Evolutionary conservation across 2,329 filamentous ascomycete species (phyloP).

Genomic region (Alternaria atra): DNA sequence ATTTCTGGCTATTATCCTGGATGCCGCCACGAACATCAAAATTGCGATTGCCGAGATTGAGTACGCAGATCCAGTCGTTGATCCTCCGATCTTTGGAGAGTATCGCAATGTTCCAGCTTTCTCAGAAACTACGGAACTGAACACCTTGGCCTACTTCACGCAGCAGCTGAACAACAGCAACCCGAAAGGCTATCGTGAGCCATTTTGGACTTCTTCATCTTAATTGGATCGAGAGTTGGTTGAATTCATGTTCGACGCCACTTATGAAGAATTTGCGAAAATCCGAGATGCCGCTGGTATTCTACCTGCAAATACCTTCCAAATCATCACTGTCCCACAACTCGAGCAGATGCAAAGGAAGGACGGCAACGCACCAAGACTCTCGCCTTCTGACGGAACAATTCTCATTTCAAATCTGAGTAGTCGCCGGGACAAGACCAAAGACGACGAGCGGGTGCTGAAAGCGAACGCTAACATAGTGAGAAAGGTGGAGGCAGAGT

Average conservation of each 20-base stretch:
- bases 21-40: neutral
- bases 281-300: slow-evolving; percentile 12
- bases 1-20: slow-evolving; percentile 2
- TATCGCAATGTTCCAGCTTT: slow-evolving; percentile 15
- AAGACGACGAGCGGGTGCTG: slow-evolving; percentile 28
- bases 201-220: slow-evolving; percentile 32
- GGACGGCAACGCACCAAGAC: slow-evolving; percentile 35
- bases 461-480: slow-evolving; percentile 20
- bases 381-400: slow-evolving; percentile 17
- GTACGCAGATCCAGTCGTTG: slow-evolving; percentile 9
- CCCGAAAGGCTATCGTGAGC: slow-evolving; percentile 22
- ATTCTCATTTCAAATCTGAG: slow-evolving; percentile 20
- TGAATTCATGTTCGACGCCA: slow-evolving; percentile 19
- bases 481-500: slow-evolving; percentile 16
- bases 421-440: slow-evolving; percentile 20
- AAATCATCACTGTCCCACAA: slow-evolving; percentile 27
- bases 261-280: slow-evolving; percentile 18
- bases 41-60: slow-evolving; percentile 11
- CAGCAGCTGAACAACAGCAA: slow-evolving; percentile 16
- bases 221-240: slow-evolving; percentile 24
- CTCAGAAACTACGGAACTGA: slow-evolving; percentile 24
- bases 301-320: slow-evolving; percentile 25
- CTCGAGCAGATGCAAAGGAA: slow-evolving; percentile 29
- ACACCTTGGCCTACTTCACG: slow-evolving; percentile 27
- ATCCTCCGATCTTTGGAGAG: slow-evolving; percentile 12